Evolutionary conservation across 2,329 filamentous ascomycete genomes (phyloP).

Genomic region (Teratosphaeria gauchensis): DNA sequence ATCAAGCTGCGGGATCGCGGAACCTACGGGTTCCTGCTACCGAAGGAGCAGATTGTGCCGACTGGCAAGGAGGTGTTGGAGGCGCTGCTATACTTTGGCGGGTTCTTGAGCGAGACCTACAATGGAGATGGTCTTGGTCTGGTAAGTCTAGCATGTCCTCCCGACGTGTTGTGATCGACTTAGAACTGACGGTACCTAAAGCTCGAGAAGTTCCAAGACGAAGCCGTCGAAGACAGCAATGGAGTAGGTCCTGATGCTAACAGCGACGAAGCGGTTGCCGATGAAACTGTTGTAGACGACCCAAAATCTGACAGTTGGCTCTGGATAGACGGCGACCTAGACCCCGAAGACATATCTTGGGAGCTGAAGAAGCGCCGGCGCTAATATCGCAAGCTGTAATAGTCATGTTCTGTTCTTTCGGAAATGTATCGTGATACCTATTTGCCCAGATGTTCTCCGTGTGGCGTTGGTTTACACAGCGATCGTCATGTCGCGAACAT

Average conservation of each 20-base stretch:
- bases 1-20: slow-evolving; percentile 89
- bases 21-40: slow-evolving; percentile 86
- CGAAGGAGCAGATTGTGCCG: slow-evolving; percentile 75
- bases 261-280: background rate
- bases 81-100: slow-evolving; percentile 73
- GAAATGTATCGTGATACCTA: no score
- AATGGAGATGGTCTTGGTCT: background rate
- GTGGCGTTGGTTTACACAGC: no score
- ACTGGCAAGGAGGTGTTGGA: slow-evolving; percentile 81
- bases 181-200: background rate
- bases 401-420: no score
- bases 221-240: background rate
- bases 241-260: background rate
- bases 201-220: background rate
- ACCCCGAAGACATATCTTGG: background rate
- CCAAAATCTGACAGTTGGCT: background rate
- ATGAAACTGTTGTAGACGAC: background rate
- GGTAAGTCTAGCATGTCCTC: background rate
- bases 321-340: background rate
- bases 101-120: slow-evolving; percentile 47
- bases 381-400: background rate
- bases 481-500: no score
- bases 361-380: background rate
- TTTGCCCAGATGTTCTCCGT: no score
- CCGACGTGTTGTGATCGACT: background rate